Percentiles rank a stretch among this genome's conserved stretches.
phyloP scores from a whole-genome alignment of 768 basidiomycete genomes.

The Suillus decipiens region DNA sequence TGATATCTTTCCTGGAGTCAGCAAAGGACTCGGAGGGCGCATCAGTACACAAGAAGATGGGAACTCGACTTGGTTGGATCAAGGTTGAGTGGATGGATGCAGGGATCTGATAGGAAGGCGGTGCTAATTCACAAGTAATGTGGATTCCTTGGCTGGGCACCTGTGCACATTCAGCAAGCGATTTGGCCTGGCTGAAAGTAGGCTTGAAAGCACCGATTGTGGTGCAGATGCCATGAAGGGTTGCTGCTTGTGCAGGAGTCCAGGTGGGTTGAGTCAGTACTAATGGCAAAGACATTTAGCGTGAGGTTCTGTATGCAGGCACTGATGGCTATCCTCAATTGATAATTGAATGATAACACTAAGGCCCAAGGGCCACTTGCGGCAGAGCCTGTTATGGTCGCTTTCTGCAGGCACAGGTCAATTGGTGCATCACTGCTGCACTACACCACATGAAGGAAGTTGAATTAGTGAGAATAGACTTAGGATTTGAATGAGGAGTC shows the following conservation, averaged over 20 bases:
- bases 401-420: no score
- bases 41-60: constrained; percentile 21
- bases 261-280: neutral
- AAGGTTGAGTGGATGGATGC: neutral
- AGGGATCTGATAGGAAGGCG: neutral
- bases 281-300: neutral
- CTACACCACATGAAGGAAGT: no score
- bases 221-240: neutral
- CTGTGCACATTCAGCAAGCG: neutral
- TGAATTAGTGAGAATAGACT: no score
- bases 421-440: no score
- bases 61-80: constrained; percentile 19
- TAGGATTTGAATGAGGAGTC: no score
- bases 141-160: neutral
- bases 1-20: constrained; percentile 4
- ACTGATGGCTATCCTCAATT: no score
- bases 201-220: no score
- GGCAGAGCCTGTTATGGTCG: no score
- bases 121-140: no score
- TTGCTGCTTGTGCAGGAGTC: neutral
- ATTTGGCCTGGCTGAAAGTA: no score
- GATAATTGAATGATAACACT: no score
- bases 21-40: neutral
- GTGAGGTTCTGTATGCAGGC: neutral
- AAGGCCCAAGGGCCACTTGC: no score